Evolutionary conservation across 2,329 filamentous ascomycete species (phyloP).

Genomic region (Daldinia eschscholtzii): DNA sequence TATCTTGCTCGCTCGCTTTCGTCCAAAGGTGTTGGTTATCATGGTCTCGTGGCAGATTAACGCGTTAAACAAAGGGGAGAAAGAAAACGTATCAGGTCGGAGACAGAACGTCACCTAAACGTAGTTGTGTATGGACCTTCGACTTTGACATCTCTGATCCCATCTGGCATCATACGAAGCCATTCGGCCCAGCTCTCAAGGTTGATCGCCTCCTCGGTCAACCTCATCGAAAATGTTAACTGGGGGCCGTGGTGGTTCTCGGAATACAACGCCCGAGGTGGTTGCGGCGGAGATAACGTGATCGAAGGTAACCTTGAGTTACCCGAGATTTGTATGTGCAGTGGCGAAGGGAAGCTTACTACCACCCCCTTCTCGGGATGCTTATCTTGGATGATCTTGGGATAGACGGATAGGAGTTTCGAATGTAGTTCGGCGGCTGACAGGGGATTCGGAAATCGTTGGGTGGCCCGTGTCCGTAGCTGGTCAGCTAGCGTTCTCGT

Average conservation of each 20-base stretch:
- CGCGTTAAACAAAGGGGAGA: constrained; percentile 30
- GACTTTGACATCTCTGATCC: constrained; percentile 67
- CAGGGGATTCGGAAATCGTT: constrained; percentile 58
- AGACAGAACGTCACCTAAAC: constrained; percentile 54
- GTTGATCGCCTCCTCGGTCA: constrained; percentile 65
- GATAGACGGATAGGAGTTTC: constrained; percentile 65
- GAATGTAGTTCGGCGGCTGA: constrained; percentile 68
- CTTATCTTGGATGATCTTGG: constrained; percentile 64
- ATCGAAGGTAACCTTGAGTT: constrained; percentile 68
- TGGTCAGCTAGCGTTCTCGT: constrained; percentile 65
- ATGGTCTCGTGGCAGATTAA: constrained; percentile 39
- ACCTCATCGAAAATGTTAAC: constrained; percentile 63
- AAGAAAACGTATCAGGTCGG: constrained; percentile 38
- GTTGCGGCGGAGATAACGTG: constrained; percentile 64
- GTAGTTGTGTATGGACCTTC: constrained; percentile 63
- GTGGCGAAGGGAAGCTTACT: constrained; percentile 65
- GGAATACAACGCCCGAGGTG: constrained; percentile 57
- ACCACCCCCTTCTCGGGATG: constrained; percentile 61
- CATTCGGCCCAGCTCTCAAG: constrained; percentile 69
- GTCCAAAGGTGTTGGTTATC: constrained; percentile 40
- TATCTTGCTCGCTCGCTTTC: constrained; percentile 24
- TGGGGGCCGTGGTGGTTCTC: constrained; percentile 55
- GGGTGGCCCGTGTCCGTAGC: constrained; percentile 61
- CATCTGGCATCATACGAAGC: constrained; percentile 69
- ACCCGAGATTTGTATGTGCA: constrained; percentile 68